phyloP scores from a whole-genome alignment of 768 basidiomycete genomes.

The Russula virescens region DNA sequence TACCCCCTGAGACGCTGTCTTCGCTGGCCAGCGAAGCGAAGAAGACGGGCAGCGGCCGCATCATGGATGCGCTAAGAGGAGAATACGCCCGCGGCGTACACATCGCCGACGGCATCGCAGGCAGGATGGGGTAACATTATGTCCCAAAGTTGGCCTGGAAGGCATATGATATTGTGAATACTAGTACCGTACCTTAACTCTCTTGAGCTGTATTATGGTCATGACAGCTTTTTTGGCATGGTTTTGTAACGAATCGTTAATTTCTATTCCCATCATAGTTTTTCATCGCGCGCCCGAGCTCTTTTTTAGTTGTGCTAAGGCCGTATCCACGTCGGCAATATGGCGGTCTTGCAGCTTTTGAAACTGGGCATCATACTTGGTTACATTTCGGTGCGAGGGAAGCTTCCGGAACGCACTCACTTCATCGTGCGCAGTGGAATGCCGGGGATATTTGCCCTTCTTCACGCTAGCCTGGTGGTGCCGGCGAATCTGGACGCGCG shows the following conservation, averaged over 20 bases:
- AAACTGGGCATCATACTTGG: conserved; percentile 42
- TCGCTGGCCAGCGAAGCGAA: conserved; percentile 40
- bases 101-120: not conserved
- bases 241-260: not conserved
- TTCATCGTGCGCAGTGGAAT: conserved; percentile 63
- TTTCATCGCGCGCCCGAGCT: conserved; percentile 33
- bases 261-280: not conserved
- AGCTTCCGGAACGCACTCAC: conserved; percentile 35
- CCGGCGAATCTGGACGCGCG: conserved; percentile 68
- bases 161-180: conserved; percentile 1
- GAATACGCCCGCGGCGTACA: not conserved
- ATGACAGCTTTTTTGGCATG: not conserved
- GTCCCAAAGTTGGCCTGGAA: not conserved
- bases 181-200: not conserved
- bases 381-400: not conserved
- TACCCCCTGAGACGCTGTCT: conserved; percentile 56
- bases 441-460: conserved; percentile 63
- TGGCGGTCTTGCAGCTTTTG: conserved; percentile 64
- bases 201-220: not conserved
- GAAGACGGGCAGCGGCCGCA: conserved; percentile 35
- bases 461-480: conserved; percentile 62
- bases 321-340: conserved; percentile 60
- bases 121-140: not conserved
- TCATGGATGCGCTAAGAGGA: conserved; percentile 7
- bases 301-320: conserved; percentile 59